phyloP scores from a whole-genome alignment of 352 stramenopile genomes.

The Pythium pectinolyticum region DNA sequence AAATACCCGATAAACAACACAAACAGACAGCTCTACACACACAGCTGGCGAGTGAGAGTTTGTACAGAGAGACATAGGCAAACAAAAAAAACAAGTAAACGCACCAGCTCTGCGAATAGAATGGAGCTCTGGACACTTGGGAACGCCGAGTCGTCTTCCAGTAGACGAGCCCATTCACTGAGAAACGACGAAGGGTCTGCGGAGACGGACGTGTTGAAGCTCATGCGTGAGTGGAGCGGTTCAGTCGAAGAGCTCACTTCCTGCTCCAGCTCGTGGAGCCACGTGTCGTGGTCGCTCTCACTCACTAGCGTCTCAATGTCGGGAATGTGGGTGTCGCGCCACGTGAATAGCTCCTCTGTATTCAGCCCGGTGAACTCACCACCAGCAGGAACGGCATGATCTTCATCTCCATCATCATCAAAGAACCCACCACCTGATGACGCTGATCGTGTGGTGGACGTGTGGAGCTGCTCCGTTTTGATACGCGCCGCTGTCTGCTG shows the following conservation, averaged over 20 bases:
- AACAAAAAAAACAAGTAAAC: no score
- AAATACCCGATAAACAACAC: conserved; percentile 65
- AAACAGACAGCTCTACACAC: conserved; percentile 63
- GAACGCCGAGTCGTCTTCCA: conserved; percentile 13
- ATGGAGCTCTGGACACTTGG: conserved; percentile 22
- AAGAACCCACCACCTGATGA: neutral
- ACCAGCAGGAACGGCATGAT: neutral
- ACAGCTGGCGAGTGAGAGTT: conserved; percentile 38
- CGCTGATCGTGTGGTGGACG: no score
- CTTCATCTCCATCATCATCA: conserved; percentile 1
- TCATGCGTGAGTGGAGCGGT: neutral
- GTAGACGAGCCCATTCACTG: neutral
- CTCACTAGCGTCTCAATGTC: conserved; percentile 18
- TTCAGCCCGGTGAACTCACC: neutral
- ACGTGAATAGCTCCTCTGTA: neutral
- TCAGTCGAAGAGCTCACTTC: neutral
- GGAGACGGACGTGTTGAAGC: neutral
- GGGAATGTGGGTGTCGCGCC: conserved; percentile 5
- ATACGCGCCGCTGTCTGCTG: no score
- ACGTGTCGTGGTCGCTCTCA: conserved; percentile 1
- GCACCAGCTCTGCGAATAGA: conserved; percentile 26
- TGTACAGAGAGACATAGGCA: no score
- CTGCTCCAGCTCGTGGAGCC: neutral
- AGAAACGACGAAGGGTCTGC: neutral
- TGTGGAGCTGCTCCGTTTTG: no score